phyloP scores from a whole-genome alignment of 441 rosid species.

The Pelargonium citronellum region DNA sequence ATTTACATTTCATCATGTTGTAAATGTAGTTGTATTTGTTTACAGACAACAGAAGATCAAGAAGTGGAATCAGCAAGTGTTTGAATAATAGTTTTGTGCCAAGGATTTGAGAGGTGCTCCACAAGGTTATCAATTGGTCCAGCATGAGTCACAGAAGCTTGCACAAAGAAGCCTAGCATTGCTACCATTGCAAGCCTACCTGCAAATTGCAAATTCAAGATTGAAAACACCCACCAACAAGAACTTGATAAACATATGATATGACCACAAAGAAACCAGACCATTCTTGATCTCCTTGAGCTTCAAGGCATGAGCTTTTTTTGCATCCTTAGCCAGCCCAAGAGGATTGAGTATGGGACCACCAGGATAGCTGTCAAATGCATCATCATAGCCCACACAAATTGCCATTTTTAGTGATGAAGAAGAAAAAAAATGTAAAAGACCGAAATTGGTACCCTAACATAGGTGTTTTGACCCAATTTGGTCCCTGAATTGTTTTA shows the following conservation, averaged over 20 bases:
- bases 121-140: conserved; percentile 88
- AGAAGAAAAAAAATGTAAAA: not conserved
- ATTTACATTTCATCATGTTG: not conserved
- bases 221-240: not conserved
- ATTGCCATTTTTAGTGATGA: not conserved
- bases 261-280: conserved; percentile 13
- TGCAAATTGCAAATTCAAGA: conserved; percentile 22
- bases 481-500: too few relatives aligned
- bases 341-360: conserved; percentile 86
- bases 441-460: not conserved
- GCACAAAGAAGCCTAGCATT: conserved; percentile 77
- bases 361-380: conserved; percentile 65
- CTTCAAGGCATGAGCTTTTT: conserved; percentile 64
- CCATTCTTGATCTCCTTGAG: conserved; percentile 93
- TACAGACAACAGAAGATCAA: conserved; percentile 15
- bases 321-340: conserved; percentile 76
- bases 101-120: conserved; percentile 82
- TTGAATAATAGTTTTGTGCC: conserved; percentile 83
- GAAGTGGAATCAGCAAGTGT: conserved; percentile 48
- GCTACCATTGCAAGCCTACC: conserved; percentile 93
- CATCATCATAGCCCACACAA: not conserved
- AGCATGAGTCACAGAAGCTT: conserved; percentile 76
- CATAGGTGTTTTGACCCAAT: too few relatives aligned
- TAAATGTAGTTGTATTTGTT: too few relatives aligned
- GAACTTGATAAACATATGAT: not conserved